Evolutionary conservation across 306 rosid species (phyloP), one percentile per base, ranked within the genome.

Genomic region (Nissolia schottii): DNA sequence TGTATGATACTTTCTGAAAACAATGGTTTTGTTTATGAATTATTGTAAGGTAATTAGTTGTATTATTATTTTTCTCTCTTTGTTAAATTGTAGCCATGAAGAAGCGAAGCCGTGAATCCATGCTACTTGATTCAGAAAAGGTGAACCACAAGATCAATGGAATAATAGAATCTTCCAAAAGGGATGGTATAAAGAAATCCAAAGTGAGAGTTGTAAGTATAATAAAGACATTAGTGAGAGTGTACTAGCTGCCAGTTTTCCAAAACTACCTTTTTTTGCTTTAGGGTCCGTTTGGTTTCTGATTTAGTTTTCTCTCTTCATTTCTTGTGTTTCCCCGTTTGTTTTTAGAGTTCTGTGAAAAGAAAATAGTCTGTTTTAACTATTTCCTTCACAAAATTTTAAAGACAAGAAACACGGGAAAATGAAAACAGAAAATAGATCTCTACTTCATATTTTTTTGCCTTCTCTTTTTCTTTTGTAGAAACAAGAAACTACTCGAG

Each of bases 81-180:
- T 64, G 29, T 2, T n/a, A 24, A 77, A 53, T 56, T 74, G 12
- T 83, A 89, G 96, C 94, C 23, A 85, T 81, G 83, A 92, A 86
- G 88, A 92, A 92, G 85, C 90, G 96, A 37, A 49, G 60, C 80
- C 80, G 86, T 29, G 88, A 87, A 64, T 87, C 87, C 55, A 24
- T 74, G 55, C 76, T 80, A 35, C 77, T 54, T 24, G 86, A 86
- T 74, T 78, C 89, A 72, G 85, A 86, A 80, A 87, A 80, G 86
- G 71, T 45, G 82, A 81, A 31, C 79, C 80, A 71, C 58, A 64
- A 76, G 65, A 61, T 70, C 37, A 61, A 69, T 71, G 86, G 79
- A 71, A 75, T 25, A 71, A 71, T 25, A 25, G 82, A 85, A 77
- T 84, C 85, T 64, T 53, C 59, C 24, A 46, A 61, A 78, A 74